These are phyloP conservation scores for Myriosclerotinia scirpicola DNA, from an alignment of 2,329 filamentous ascomycete species.

Conservation along the genomic window DNA sequence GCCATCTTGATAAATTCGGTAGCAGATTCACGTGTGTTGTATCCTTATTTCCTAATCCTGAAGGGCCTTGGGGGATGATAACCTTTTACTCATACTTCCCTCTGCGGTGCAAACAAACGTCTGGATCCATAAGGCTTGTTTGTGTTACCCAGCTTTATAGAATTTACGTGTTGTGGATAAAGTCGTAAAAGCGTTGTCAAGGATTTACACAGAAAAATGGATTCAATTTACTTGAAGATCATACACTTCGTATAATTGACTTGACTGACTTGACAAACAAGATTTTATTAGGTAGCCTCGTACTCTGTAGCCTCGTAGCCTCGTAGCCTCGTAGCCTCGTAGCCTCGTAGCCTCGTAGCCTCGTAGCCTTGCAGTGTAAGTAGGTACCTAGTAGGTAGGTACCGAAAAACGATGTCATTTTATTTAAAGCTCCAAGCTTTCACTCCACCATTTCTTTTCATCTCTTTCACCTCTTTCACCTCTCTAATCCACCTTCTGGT, in stretches of 20 bases:
- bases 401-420: no score
- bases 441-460: neutral
- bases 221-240: neutral
- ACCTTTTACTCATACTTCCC: neutral
- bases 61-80: neutral
- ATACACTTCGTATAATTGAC: neutral
- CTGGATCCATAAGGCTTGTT: neutral
- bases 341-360: neutral
- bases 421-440: neutral
- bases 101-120: neutral
- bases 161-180: neutral
- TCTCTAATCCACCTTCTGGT: neutral
- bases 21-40: neutral
- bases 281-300: neutral
- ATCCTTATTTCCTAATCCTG: neutral
- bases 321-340: neutral
- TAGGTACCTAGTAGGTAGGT: neutral
- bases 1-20: conserved; percentile 28
- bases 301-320: neutral
- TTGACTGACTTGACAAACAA: neutral
- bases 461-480: neutral
- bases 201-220: neutral
- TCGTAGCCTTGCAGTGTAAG: neutral
- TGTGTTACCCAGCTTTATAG: neutral
- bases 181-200: neutral